Evolutionary conservation across 1,284 basidiomycete species (phyloP).

Genomic region (Malassezia cuniculi): DNA sequence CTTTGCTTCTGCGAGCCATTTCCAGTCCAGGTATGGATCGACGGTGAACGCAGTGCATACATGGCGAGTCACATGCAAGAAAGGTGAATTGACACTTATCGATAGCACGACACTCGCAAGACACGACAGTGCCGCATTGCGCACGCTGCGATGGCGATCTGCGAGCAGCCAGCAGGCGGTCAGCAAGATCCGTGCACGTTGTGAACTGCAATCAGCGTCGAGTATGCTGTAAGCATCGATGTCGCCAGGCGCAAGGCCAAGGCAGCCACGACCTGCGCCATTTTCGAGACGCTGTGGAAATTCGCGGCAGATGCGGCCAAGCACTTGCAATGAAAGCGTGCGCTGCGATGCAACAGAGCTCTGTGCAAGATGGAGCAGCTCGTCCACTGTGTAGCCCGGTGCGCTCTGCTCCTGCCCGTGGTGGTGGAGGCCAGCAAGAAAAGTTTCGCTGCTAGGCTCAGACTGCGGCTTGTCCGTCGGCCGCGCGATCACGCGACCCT

Average conservation of each 20-base stretch:
- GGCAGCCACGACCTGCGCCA: background rate
- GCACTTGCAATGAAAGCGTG: slow-evolving; percentile 63
- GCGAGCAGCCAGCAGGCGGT: slow-evolving; percentile 24
- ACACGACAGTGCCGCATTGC: slow-evolving; percentile 23
- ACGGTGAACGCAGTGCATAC: slow-evolving; percentile 15
- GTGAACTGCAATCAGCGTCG: background rate
- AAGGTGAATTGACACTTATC: too few relatives aligned
- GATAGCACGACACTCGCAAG: slow-evolving; percentile 16
- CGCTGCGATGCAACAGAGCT: slow-evolving; percentile 74
- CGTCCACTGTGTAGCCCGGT: slow-evolving; percentile 81
- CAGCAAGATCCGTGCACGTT: slow-evolving; percentile 15
- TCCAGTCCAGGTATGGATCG: slow-evolving; percentile 12
- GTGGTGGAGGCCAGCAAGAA: slow-evolving; percentile 62
- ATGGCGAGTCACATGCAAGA: too few relatives aligned
- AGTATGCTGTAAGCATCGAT: slow-evolving; percentile 1
- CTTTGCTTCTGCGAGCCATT: slow-evolving; percentile 2
- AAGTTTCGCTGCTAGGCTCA: slow-evolving; percentile 17
- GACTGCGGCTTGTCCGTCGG: background rate
- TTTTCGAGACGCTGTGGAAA: slow-evolving; percentile 6
- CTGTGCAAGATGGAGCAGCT: slow-evolving; percentile 67
- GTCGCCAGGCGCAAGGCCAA: background rate
- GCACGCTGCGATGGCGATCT: slow-evolving; percentile 29
- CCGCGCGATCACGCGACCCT: slow-evolving; percentile 17
- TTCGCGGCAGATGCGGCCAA: slow-evolving; percentile 52
- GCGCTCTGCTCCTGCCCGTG: slow-evolving; percentile 59